Base-by-base conservation (phyloP, 345 rosid species). In the Brassica juncea region DNA sequence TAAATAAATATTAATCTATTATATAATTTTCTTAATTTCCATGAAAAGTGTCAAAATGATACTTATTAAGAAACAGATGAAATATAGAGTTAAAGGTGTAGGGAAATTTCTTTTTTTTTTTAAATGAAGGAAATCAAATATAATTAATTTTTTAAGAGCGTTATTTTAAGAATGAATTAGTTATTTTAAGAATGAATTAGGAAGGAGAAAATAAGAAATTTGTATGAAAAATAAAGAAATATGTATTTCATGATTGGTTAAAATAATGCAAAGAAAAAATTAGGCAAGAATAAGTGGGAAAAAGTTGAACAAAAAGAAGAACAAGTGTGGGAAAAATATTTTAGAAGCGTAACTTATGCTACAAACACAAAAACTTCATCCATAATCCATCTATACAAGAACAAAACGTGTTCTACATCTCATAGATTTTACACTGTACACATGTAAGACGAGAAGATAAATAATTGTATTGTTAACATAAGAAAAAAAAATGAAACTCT, bases 391-490 rank as follows among this genome's bases (percentile, higher is more conserved):
- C 59, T 37, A 63, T 70, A 63, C 31, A 77, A 54, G 71, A 71
- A 71, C 76, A 71, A 78, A 78, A 65, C 8, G 19, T 65, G 72
- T 37, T 78, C 49, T 52, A 65, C 61, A 71, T 55, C 76, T 63
- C 66, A 70, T 52, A 71, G 66, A 77, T 71, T 25, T 5, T 37
- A 37, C 58, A 78, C 66, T 71, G n/a, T 25, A 60, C 47, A 59
- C 23, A 39, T 0, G 1, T 58, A 60, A 32, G 10, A 42, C 42
- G 1, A 75, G 25, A 54, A 54, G 72, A 34, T 5, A 55, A 55
- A 2, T 39, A 67, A 6, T 39, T 67, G 30, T 35, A 37, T 15
- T 27, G 37, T 25, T 34, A 14, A 34, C 11, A 34, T 31, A 31
- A n/a, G 3, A 14, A 72, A 39, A 54, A 57, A 60, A 47, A 16